Base-by-base conservation (phyloP, 108 stramenopile genomes). In the Cylindrotheca closterium region DNA sequence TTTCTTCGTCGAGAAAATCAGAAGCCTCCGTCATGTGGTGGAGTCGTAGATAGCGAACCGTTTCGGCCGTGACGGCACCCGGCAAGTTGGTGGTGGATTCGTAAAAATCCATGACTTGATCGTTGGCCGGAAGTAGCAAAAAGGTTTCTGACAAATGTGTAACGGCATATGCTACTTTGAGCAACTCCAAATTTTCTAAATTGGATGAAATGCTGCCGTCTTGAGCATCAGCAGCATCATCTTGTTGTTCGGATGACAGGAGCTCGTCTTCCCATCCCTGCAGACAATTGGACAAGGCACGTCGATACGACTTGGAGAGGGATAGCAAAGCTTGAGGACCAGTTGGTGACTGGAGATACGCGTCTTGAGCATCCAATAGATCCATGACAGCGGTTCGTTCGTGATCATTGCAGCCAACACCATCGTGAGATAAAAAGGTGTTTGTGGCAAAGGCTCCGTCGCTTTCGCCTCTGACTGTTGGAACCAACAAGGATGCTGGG, bases 51-150 rank as follows among this genome's bases (percentile, higher is more conserved):
- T 86, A 93, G 7, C 84, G 83, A 1, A 93, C 70, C 4, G 84
- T 86, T 48, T 89, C 85, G n/a, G 88, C 88, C 3, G 91, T 92
- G 51, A 73, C 68, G 21, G 79, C 81, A 46, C 85, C 90, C 4
- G 77, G 75, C 8, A 74, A 57, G 33, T 64, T 78, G 26, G 49
- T 48, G 10, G 62, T 65, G 23, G 73, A 63, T 29, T 59, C 64
- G 26, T 51, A 67, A 33, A 62, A 65, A 48, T 42, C 59, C 37
- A 51, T 32, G 21, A 57, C 47, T 3, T 25, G n/a, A 18, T 55
- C 50, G 29, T 48, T 55, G 19, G 48, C 65, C 19, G 73, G 73
- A 4, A 66, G 64, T 48, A 86, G 65, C 1, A 93, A 53, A 64
- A 82, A 83, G 23, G 76, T 83, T 55, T 88, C 85, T 0, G 80